phyloP scores from a whole-genome alignment of 306 rosid species.

The Glycine soja region DNA sequence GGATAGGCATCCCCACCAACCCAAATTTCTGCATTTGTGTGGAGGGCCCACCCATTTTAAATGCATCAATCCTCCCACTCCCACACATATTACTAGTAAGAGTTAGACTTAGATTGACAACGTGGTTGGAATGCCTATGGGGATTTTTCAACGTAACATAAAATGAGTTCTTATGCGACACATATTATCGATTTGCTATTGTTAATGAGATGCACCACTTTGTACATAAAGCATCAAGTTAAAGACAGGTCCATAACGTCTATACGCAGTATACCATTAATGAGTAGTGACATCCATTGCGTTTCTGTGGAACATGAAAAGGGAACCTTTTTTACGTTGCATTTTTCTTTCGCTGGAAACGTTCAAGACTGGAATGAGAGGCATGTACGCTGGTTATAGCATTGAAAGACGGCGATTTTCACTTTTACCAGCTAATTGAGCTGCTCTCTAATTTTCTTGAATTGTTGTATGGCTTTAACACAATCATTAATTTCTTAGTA shows the following conservation, averaged over 20 bases:
- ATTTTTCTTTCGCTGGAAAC: neutral
- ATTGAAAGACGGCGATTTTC: neutral
- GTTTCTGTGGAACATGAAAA: neutral
- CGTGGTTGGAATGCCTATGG: neutral
- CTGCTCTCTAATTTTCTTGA: neutral
- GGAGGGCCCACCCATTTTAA: neutral
- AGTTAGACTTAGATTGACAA: neutral
- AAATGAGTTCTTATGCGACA: neutral
- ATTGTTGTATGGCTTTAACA: neutral
- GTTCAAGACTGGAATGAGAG: too few relatives aligned
- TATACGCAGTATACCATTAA: neutral
- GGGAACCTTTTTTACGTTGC: neutral
- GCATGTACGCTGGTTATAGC: neutral
- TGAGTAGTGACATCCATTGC: neutral
- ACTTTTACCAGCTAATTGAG: neutral
- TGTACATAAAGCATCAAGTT: too few relatives aligned
- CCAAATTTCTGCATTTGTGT: neutral
- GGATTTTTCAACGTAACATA: neutral
- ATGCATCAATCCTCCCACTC: neutral
- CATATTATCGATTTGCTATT: neutral
- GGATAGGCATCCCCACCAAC: too few relatives aligned
- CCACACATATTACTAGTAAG: neutral
- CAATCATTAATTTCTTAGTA: neutral
- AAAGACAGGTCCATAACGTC: neutral
- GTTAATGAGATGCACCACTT: neutral